phyloP scores from a whole-genome alignment of 768 basidiomycete genomes.

The Auriscalpium orientale region DNA sequence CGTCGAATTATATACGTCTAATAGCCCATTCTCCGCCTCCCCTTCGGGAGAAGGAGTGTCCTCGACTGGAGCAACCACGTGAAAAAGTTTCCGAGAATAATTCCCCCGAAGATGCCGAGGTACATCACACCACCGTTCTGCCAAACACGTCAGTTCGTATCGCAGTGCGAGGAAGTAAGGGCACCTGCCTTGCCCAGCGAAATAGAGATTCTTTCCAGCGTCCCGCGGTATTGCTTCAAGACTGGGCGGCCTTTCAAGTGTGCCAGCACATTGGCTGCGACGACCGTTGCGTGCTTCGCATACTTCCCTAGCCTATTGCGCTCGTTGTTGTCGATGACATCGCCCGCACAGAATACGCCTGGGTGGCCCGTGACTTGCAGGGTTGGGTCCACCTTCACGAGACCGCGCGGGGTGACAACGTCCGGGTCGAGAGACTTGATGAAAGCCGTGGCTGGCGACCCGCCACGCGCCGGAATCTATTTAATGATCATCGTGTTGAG shows the following conservation, averaged over 20 bases:
- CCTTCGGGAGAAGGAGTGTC: neutral
- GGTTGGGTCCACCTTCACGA: slow-evolving; percentile 46
- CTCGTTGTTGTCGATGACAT: slow-evolving; percentile 54
- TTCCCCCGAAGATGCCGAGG: neutral
- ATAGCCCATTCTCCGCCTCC: neutral
- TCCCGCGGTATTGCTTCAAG: slow-evolving; percentile 38
- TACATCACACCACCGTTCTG: neutral
- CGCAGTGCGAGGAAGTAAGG: neutral
- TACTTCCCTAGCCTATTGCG: slow-evolving; percentile 50
- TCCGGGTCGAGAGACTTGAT: slow-evolving; percentile 31
- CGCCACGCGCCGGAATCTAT: slow-evolving; percentile 21
- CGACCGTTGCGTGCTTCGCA: slow-evolving; percentile 31
- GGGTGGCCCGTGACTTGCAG: slow-evolving; percentile 45
- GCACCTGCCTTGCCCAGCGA: slow-evolving; percentile 3
- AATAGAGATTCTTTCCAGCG: slow-evolving; percentile 37
- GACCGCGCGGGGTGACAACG: slow-evolving; percentile 26
- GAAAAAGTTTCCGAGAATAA: neutral
- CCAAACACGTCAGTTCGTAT: neutral
- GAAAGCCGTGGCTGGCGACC: slow-evolving; percentile 43
- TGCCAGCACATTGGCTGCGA: slow-evolving; percentile 40
- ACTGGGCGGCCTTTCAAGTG: slow-evolving; percentile 30
- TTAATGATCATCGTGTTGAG: neutral
- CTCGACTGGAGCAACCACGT: neutral
- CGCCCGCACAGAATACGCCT: slow-evolving; percentile 54
- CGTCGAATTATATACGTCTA: neutral